These are phyloP conservation scores for Trametes coccinea DNA, from an alignment of 768 basidiomycete genomes.

Conservation along the genomic window DNA sequence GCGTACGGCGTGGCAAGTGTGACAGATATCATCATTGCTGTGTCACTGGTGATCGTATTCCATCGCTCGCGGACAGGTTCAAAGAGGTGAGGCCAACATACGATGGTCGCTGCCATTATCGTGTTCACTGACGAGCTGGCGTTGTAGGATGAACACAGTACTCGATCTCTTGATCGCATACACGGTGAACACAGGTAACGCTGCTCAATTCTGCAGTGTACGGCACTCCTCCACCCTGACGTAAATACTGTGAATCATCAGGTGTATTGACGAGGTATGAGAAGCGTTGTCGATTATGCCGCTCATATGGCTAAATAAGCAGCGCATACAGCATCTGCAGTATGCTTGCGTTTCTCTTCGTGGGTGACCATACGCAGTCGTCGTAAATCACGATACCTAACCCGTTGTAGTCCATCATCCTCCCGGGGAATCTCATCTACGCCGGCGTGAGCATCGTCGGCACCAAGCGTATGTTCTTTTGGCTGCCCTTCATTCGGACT, in stretches of 20 bases:
- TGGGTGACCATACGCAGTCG: background rate
- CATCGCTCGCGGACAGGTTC: background rate
- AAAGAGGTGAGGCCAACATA: background rate
- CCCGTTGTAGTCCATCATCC: background rate
- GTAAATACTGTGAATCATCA: background rate
- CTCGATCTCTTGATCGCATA: background rate
- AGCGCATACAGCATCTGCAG: background rate
- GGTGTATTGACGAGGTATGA: background rate
- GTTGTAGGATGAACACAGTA: background rate
- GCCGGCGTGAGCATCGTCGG: constrained; percentile 5
- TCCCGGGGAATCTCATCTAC: background rate
- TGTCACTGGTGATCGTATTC: background rate
- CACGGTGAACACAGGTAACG: constrained; percentile 5
- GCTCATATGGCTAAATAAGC: background rate
- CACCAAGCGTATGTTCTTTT: background rate
- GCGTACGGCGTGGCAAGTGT: background rate
- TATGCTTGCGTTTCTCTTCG: background rate
- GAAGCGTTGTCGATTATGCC: background rate
- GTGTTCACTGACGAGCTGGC: background rate
- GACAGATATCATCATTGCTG: background rate
- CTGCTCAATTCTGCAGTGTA: too few species aligned
- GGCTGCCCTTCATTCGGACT: background rate
- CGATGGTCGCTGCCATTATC: too few species aligned
- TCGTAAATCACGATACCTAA: background rate
- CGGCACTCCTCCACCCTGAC: too few species aligned